These are phyloP conservation scores for Exophiala mesophila DNA, from an alignment of 2,329 filamentous ascomycete genomes.

Conservation along the genomic window DNA sequence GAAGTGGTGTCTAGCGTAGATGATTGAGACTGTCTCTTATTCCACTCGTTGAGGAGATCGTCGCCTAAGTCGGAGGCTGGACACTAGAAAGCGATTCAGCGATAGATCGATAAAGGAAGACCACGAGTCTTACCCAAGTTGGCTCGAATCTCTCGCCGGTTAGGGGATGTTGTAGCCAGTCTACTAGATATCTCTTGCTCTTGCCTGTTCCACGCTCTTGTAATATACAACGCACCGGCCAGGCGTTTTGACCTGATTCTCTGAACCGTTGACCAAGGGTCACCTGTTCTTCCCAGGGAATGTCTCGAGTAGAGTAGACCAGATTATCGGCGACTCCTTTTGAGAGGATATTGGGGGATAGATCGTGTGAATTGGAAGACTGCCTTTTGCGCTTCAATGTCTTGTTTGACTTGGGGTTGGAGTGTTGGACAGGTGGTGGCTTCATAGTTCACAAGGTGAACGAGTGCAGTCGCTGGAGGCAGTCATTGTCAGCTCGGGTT, in stretches of 20 bases:
- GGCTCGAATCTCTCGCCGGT: conserved; percentile 22
- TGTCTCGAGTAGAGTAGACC: conserved; percentile 7
- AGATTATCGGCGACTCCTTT: background rate
- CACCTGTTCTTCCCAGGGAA: conserved; percentile 20
- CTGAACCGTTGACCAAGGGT: conserved; percentile 9
- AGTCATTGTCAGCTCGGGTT: conserved; percentile 15
- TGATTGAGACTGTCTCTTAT: too few species aligned
- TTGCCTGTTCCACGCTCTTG: conserved; percentile 31
- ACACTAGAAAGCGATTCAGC: background rate
- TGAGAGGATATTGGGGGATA: too few species aligned
- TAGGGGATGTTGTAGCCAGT: conserved; percentile 22
- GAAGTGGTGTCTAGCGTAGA: too few species aligned
- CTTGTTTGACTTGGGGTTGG: conserved; percentile 7
- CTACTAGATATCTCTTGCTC: conserved; percentile 19
- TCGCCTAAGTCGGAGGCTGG: conserved; percentile 1
- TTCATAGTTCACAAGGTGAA: conserved; percentile 21
- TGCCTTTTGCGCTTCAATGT: conserved; percentile 18
- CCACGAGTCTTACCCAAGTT: conserved; percentile 17
- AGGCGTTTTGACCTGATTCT: conserved; percentile 11
- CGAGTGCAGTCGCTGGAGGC: conserved; percentile 1
- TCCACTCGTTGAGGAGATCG: conserved; percentile 4
- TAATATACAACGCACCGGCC: conserved; percentile 28
- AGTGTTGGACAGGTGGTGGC: conserved; percentile 6
- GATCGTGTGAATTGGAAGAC: background rate
- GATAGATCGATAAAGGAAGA: background rate